Evolutionary conservation across 139 green algal species (phyloP).

Genomic region (Chlorella sp.): DNA sequence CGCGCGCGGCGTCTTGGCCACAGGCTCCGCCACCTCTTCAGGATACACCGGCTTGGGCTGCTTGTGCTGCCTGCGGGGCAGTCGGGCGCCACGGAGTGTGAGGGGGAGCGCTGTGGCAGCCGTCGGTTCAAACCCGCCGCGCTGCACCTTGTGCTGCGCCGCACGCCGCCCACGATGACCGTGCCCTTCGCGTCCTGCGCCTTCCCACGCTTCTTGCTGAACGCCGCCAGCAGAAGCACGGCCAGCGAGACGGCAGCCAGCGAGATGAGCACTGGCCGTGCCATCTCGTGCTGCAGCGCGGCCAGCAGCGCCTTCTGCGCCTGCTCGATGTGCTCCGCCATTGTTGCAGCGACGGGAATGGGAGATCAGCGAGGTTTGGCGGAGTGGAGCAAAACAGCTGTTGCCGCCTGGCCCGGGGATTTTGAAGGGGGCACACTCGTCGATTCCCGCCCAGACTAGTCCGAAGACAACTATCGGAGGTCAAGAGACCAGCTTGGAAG

Average conservation of each 20-base stretch:
- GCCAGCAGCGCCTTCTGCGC: not conserved
- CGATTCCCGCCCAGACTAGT: too few relatives aligned
- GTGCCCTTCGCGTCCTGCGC: conserved; percentile 12
- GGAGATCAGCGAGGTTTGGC: not conserved
- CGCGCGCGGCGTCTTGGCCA: conserved; percentile 13
- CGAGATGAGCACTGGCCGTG: not conserved
- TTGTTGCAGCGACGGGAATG: conserved; percentile 5
- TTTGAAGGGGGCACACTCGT: too few relatives aligned
- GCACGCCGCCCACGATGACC: conserved; percentile 11
- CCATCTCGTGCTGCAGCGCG: conserved; percentile 7
- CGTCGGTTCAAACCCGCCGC: not conserved
- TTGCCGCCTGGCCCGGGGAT: too few relatives aligned
- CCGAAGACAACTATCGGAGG: too few relatives aligned
- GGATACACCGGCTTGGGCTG: not conserved
- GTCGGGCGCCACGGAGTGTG: too few relatives aligned
- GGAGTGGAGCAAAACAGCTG: too few relatives aligned
- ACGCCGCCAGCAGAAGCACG: conserved; percentile 13
- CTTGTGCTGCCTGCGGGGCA: conserved; percentile 6
- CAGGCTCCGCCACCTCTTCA: not conserved
- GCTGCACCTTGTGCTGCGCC: conserved; percentile 6
- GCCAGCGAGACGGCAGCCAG: conserved; percentile 12
- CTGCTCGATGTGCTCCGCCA: not conserved
- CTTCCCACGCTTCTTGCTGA: not conserved
- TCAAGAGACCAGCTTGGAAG: too few relatives aligned
- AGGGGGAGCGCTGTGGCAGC: not conserved